phyloP scores from a whole-genome alignment of 331 rosid genomes.

The Acacia pycnantha region DNA sequence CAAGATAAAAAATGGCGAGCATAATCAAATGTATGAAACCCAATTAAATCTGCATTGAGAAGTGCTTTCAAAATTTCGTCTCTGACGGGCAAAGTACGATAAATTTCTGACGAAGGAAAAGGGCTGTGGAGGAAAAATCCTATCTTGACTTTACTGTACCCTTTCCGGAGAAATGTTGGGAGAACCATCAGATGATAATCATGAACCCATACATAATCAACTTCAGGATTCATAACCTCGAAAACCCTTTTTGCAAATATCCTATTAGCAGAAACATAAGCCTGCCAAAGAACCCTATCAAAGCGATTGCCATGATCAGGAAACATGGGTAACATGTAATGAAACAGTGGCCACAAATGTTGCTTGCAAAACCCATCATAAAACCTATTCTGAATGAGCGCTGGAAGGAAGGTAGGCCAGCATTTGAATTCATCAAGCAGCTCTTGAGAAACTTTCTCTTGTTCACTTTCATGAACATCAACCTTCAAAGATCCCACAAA shows the following conservation, averaged over 20 bases:
- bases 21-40: constrained; percentile 54
- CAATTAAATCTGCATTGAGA: constrained; percentile 68
- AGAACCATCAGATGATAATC: constrained; percentile 83
- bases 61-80: constrained; percentile 66
- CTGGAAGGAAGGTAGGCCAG: constrained; percentile 62
- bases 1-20: constrained; percentile 50
- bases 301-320: constrained; percentile 56
- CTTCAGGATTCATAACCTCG: constrained; percentile 71
- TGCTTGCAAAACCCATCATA: constrained; percentile 85
- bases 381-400: constrained; percentile 50
- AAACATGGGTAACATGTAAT: constrained; percentile 72
- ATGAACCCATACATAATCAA: constrained; percentile 75
- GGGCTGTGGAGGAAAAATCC: constrained; percentile 79
- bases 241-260: constrained; percentile 67
- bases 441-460: constrained; percentile 58
- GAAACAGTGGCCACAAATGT: constrained; percentile 70
- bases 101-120: constrained; percentile 80
- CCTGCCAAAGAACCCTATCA: constrained; percentile 69
- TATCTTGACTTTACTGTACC: constrained; percentile 53
- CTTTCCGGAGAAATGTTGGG: constrained; percentile 72
- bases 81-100: constrained; percentile 65
- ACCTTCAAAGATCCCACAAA: constrained; percentile 66
- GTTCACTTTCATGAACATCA: constrained; percentile 54
- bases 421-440: constrained; percentile 66
- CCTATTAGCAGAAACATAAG: constrained; percentile 73